A percentile compares a stretch with the other conserved stretches of the same genome.
Evolutionary conservation across 78 protist genomes (phyloP).

Genomic region (Bigelowiella natans): DNA sequence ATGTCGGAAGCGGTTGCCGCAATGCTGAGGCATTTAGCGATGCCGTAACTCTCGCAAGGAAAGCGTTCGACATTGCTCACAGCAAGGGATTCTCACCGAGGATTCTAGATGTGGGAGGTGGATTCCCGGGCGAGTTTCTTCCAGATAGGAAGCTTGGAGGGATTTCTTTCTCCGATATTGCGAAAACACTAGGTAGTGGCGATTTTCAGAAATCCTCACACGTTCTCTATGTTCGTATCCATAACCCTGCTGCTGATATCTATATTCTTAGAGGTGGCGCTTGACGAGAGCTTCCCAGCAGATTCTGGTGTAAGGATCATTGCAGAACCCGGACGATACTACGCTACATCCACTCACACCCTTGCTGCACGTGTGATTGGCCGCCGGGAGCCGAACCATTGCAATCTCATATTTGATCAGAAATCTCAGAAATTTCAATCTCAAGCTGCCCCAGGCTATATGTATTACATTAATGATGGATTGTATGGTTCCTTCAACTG

Average conservation of each 20-base stretch:
- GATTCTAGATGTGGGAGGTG: constrained; percentile 92
- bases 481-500: constrained; percentile 86
- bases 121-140: constrained; percentile 73
- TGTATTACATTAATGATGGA: constrained; percentile 81
- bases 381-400: not conserved
- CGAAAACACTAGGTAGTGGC: constrained; percentile 36
- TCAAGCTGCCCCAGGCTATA: not conserved
- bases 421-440: not conserved
- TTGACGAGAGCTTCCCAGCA: constrained; percentile 61
- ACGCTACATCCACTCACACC: constrained; percentile 52
- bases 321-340: constrained; percentile 93
- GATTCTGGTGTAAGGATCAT: constrained; percentile 58
- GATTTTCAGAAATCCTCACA: too few species aligned
- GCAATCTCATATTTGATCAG: not conserved
- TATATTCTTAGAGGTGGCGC: constrained; percentile 21
- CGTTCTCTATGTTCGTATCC: too few species aligned
- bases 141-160: constrained; percentile 10
- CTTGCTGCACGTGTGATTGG: constrained; percentile 67
- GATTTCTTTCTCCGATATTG: constrained; percentile 55
- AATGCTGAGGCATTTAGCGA: not conserved
- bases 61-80: constrained; percentile 10
- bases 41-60: constrained; percentile 28
- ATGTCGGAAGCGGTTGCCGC: constrained; percentile 30
- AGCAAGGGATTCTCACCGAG: constrained; percentile 28
- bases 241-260: too few species aligned